Evolutionary conservation across 176 grass and related monocot genomes (phyloP), one percentile per base, ranked within the genome.

Genomic region (Phoenix dactylifera): DNA sequence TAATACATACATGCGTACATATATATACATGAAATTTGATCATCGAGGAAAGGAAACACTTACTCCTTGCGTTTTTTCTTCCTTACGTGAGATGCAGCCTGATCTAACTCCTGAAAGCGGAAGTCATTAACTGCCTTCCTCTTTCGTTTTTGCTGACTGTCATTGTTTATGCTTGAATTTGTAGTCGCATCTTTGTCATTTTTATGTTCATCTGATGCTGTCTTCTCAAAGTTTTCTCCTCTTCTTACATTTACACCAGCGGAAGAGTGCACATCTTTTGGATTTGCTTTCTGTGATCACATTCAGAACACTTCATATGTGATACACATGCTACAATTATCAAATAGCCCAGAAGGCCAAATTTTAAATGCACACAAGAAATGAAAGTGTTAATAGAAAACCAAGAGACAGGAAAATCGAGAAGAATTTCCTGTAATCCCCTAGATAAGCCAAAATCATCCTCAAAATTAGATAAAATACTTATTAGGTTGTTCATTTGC

Each of bases 1-100:
- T 30, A 30, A 44, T 44, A 12, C 2, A 44, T 44, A 3, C 6
- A 44, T 44, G 6, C 35, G 12, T 35, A 7, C 0, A 35, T 44
- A 12, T 44, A 6, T 9, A 3, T 12, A 44, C 10, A 12, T 44
- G 10, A 14, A 67, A 26, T 64, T 10, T 52, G 28, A 66, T 17
- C 58, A 60, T 25, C 12, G 32, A 35, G 28, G 6, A 64, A 79
- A 60, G 6, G 2, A 7, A 22, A 24, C 67, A 68, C 84, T 76
- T 58, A 98, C 93, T 98, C 72, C 74, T 83, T 98, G 58, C 93
- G 80, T 58, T 79, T 98, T 62, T 86, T 81, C 67, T 92, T 98
- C 72, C 86, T 98, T 0, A 88, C 76, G 39, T 75, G 7, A 44
- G 35, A 44, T 44, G 35, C 35, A 12, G 35, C 35, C 35, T 14